Evolutionary conservation across 257 asterid species (phyloP), one percentile per base, ranked within the genome.

Genomic region (Ophiorrhiza pumila): DNA sequence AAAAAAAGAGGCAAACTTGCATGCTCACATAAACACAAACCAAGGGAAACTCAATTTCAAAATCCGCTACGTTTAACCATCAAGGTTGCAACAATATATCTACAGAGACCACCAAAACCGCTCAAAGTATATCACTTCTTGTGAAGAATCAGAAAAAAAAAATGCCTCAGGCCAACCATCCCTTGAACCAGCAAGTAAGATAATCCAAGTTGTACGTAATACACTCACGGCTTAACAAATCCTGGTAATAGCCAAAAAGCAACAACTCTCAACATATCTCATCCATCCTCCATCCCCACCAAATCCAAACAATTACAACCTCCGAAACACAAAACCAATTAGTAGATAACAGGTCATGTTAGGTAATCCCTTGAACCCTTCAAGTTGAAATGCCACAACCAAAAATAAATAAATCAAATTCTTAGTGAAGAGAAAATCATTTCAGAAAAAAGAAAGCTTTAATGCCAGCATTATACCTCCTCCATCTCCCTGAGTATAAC

Each of bases 401-500:
- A 32, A 59, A 59, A 8, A 13, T 1, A 32, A 64, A 8, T 22
- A 53, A 41, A 35, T 34, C 9, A 14, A 20, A 5, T 63, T 17
- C 17, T 22, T 14, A 43, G 22, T 15, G 17, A 43, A 31, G 35
- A 71, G 15, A 14, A 35, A 62, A 61, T 18, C 7, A 65, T 11
- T 3, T 23, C 10, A 3, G 0, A 3, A 27, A 43, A 23, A 25
- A 45, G 20, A 2, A 53, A 5, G 3, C 7, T 2, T 7, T 20
- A 53, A 53, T 1, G 31, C 12, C 4, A 68, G 45, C 46, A 69
- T 8, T 12, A 1, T 81, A 95, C 99, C 98, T 92, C 98, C 85
- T 90, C 91, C 97, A 90, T 90, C 88, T 92, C 98, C 62, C 96
- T 87, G 63, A 95, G 95, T 76, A 90, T 92, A 35, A 90, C 96